Base-by-base conservation (phyloP, 208 protist genomes). In the Leishmania guyanensis region DNA sequence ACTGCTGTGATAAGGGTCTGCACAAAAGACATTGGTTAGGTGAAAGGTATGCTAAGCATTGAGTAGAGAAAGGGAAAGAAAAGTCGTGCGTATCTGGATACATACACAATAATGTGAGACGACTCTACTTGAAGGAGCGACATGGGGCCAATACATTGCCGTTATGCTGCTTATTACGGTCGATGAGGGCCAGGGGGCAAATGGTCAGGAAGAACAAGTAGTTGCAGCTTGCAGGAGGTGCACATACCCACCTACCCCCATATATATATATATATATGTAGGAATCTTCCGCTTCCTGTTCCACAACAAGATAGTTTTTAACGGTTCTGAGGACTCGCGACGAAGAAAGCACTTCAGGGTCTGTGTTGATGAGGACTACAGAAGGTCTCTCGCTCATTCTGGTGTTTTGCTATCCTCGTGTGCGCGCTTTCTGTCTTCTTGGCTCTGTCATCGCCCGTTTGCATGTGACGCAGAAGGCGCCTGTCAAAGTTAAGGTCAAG, bases 11-110 rank as follows among this genome's bases (percentile, higher is more conserved):
- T 39, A 1, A 39, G 36, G 20, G 80, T 81, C 70, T 93, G 82
- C 2, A 89, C 75, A 68, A 87, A 88, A 3, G 87, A 90, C 87
- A 88, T 88, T 16, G 8, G 33, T 22, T 2, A 10, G 33, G 58
- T 75, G 71, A 58, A 62, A 22, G 36, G 58, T 14, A 54, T 77
- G 2, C 43, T 53, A 22, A 12, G 43, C 43, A 17, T 17, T 53
- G 14, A 29, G 5, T 51, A 72, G 68, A 22, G 43, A 14, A 10
- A n/a, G 16, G 16, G n/a, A 16, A 72, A 51, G 3, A 70, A 12
- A 36, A 70, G 29, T 43, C 29, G 36, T 72, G 68, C 3, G 20
- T 72, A 14, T 20, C 14, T 3, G 12, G 5, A 51, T 0, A 53
- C 22, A n/a, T 26, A 16, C 43, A 6, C 12, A 29, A 51, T 17